Base-by-base conservation (phyloP, 345 rosid genomes). In the Rubroshorea leprosula region DNA sequence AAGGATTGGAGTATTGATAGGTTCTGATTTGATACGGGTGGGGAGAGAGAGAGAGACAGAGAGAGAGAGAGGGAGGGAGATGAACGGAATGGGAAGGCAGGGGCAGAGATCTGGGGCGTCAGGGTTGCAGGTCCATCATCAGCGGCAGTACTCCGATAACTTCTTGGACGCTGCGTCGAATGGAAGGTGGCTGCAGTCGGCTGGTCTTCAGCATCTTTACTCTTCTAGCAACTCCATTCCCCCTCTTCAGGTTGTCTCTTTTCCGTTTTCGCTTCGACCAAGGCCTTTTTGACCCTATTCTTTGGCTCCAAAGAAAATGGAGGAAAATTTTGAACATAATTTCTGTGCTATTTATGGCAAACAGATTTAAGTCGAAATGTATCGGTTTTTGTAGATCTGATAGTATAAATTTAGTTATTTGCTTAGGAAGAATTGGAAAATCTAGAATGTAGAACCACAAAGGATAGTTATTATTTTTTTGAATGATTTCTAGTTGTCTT, bases 171-270 rank as follows among this genome's bases (percentile, higher is more conserved):
- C 75, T 65, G 74, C 93, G 12, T 81, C 96, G 22, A 92, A 83
- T 68, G 92, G 84, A 31, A 69, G 93, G 65, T 92, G 97, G 98
- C 93, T 92, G 55, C 98, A 92, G 65, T 89, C 98, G 4, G 79
- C 84, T 31, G 96, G 98, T 23, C 83, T 92, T 41, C 98, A 86
- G 72, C 90, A 92, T 51, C 84, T 92, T 9, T 90, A 84, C 12
- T 67, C 82, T 58, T 69, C 87, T 39, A 62, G 72, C 60, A 71
- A 69, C 38, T 64, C 75, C 5, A 60, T 73, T 22, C 84, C 88
- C 63, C 61, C 88, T 18, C 83, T 77, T 47, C 90, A 81, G 87
- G 87, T 80, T 29, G 13, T 31, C 45, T 48, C 17, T 39, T 43
- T 54, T 18, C 10, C 5, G 11, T 20, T 7, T 38, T 22, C 3